Evolutionary conservation across 768 basidiomycete species (phyloP).

Genomic region (Dacryopinax primogenitus): DNA sequence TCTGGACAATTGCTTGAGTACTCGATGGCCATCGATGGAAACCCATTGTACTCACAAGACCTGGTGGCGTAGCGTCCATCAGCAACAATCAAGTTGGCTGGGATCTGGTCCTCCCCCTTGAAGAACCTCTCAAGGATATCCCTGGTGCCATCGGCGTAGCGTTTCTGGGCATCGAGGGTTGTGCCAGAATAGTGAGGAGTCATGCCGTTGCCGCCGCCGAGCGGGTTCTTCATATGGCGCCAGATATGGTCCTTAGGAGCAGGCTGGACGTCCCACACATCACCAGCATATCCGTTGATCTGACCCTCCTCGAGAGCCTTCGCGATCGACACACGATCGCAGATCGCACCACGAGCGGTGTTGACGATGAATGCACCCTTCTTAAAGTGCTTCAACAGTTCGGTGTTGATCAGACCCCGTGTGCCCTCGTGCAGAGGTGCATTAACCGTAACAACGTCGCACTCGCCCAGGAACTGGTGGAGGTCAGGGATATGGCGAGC

Average conservation of each 20-base stretch:
- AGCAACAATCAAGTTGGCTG: constrained; percentile 25
- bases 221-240: constrained; percentile 24
- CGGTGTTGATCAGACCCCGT: constrained; percentile 25
- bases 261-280: constrained; percentile 16
- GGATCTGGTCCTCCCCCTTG: constrained; percentile 20
- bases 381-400: constrained; percentile 26
- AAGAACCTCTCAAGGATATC: background rate
- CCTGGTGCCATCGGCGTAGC: constrained; percentile 21
- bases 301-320: constrained; percentile 23
- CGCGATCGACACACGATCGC: constrained; percentile 19
- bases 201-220: constrained; percentile 26
- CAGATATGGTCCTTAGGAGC: constrained; percentile 23
- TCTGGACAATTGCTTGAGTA: background rate
- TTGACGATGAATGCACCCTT: constrained; percentile 26
- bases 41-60: background rate
- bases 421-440: constrained; percentile 23
- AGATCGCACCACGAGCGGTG: constrained; percentile 26
- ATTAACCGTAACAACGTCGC: constrained; percentile 26
- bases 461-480: constrained; percentile 25
- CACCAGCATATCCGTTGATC: constrained; percentile 23
- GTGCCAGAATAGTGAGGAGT: constrained; percentile 24
- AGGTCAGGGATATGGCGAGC: constrained; percentile 24
- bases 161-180: constrained; percentile 25
- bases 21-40: background rate
- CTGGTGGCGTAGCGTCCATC: constrained; percentile 19